Base-by-base conservation (phyloP, 768 basidiomycete species). In the button mushroom (Agaricus bisporus) region DNA sequence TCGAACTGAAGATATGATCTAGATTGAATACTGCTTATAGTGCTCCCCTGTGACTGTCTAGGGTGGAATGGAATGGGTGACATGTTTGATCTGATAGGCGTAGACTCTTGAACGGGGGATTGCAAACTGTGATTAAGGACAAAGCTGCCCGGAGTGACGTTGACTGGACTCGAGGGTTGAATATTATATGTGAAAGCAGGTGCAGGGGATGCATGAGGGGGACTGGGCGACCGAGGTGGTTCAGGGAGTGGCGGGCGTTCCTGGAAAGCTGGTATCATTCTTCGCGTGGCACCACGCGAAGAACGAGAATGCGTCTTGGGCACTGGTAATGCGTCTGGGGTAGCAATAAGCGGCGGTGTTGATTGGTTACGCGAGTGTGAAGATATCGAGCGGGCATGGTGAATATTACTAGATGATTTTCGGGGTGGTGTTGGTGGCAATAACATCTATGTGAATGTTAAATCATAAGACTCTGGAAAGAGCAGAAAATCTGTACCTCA, bases 1-100 rank as follows among this genome's bases (percentile, higher is more conserved):
- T 83, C 80, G 18, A 88, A 73, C 5, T 76, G 69, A 15, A 74
- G 36, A 0, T 60, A 61, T 2, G 70, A 66, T 0, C 61, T 60
- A 0, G 71, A 70, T 48, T 69, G 70, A 56, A 74, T 73, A 22
- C 70, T 73, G 63, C 71, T 75, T 60, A 75, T 74, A 0, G 72
- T 73, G 17, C 72, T 6, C 70, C 74, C 47, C 59, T 66, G 3
- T 72, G 53, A 54, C 35, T 54, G 53, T 8, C 39, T 73, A 5
- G 70, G 66, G 50, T 68, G 70, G 58, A 71, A 73, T 0, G 68
- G 68, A n/a, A 65, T 61, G 8, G 65, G 68, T 17, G 67, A 63
- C 4, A 66, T 60, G 1, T 60, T 62, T 32, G 64, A 61, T 51
- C 57, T 59, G 22, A 61, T 51, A n/a, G 65, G 65, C 6, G 63